Evolutionary conservation across 208 protist genomes (phyloP), one percentile per base, ranked within the genome.

Genomic region (Plasmodiophora brassicae): DNA sequence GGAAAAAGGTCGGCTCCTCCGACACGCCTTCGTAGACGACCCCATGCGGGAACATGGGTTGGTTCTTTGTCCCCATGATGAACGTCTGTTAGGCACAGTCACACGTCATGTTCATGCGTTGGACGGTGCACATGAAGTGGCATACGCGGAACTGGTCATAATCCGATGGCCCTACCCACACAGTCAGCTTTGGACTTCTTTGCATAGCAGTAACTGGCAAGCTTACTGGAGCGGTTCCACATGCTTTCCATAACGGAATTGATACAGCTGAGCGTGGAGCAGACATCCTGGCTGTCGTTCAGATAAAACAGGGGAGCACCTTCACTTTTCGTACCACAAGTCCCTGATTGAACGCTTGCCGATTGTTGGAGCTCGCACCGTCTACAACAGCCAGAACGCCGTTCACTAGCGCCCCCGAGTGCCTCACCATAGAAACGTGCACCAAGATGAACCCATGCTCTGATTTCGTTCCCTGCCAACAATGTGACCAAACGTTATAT

Each of bases 361-460:
- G 50, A 57, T 57, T 25, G 25, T 25, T 14, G 25, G 50, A 14
- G 50, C 20, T 25, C 14, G 50, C 50, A 14, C 50, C 50, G 25
- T 57, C 50, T 57, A 57, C 14, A 14, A 25, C 25, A 57, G 14
- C 25, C 20, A 57, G 50, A 14, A 39, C 25, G 71, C 28, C 25
- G 71, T 25, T 28, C 10, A 84, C 35, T 14, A 84, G 71, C 25
- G 8, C 35, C 28, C n/a, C n/a, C 28, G 71, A 84, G 20, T 43
- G 14, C 71, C 35, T 14, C 10, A 43, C 35, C n/a, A 84, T 84
- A 25, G 22, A 28, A 14, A 84, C 71, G 35, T 84, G 71, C 10
- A 43, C 35, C 71, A 84, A 22, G 71, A 84, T 84, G 71, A 84
- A 84, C n/a, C 71, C 71, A 14, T 22, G n/a, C 71, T 84, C 71